A percentile compares a stretch with the other conserved stretches of the same genome.
These are phyloP conservation scores for Decorospora gaudefroyi DNA, from an alignment of 2,329 filamentous ascomycete species.

Conservation along the genomic window DNA sequence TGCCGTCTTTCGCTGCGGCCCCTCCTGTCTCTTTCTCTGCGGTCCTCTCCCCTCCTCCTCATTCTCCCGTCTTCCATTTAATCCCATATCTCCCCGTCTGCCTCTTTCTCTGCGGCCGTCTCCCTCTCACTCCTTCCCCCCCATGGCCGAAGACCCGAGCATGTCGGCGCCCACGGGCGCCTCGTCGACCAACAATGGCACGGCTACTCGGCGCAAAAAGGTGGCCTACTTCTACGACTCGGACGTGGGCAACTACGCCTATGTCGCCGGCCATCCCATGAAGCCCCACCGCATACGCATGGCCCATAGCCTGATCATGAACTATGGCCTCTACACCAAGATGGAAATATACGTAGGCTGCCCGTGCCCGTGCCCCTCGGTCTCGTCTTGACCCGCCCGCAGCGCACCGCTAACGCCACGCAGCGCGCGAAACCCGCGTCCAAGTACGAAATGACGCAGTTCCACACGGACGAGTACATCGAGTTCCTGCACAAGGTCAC, in stretches of 20 bases:
- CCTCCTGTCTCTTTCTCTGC: no score
- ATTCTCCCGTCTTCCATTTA: no score
- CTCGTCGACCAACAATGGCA: constrained; percentile 31
- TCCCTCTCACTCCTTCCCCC: constrained; percentile 10
- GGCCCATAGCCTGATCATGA: constrained; percentile 69
- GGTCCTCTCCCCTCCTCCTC: no score
- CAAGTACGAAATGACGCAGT: constrained; percentile 73
- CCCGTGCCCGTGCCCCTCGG: constrained; percentile 9
- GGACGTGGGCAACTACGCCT: constrained; percentile 97
- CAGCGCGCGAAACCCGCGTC: constrained; percentile 57
- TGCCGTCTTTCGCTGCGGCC: constrained; percentile 12
- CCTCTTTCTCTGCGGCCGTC: no score
- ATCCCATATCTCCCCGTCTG: neutral
- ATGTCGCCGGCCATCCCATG: constrained; percentile 74
- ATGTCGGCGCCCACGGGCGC: constrained; percentile 14
- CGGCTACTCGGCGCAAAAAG: constrained; percentile 62
- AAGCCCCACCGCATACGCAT: constrained; percentile 71
- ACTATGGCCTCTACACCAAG: constrained; percentile 73
- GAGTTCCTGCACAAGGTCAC: constrained; percentile 83
- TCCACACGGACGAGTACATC: constrained; percentile 74
- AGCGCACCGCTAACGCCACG: constrained; percentile 13
- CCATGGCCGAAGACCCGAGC: constrained; percentile 16
- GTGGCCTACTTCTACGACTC: constrained; percentile 99
- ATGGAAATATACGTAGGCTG: constrained; percentile 69
- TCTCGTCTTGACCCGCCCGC: neutral